Evolutionary conservation across 2,329 filamentous ascomycete genomes (phyloP), one percentile per base, ranked within the genome.

Genomic region (Ascochyta koolunga): DNA sequence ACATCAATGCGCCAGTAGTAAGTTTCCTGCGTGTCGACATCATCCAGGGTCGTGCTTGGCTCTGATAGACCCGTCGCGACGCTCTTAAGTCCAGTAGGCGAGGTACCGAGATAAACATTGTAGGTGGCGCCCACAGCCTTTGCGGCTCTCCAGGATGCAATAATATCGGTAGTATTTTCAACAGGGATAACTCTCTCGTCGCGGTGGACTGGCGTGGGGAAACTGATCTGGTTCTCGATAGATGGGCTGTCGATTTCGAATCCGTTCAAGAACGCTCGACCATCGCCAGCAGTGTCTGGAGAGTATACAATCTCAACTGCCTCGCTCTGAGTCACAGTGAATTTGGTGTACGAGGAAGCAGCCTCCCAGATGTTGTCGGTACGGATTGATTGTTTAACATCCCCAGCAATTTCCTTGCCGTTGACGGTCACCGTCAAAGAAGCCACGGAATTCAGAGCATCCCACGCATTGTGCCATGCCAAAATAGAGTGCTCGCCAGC

Each of bases 1-100:
- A 67, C 66, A 29, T 73, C 70, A 1, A 73, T 65, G 6, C 69
- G 64, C 70, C 70, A 72, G 46, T 71, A 73, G 41, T 67, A 72
- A 0, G 61, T 69, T 32, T 69, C 66, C 2, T 50, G 44, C 3
- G 53, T 52, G 33, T 59, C 55, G 5, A 61, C 25, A 13, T 44
- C 50, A 6, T 50, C 19, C n/a, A 61, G 29, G 0, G 40, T 57
- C 13, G 47, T 46, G 16, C 36, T 59, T 9, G 52, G 45, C 33
- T 41, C 19, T 2, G 44, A 36, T 2, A 55, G 19, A 6, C 47
- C 50, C 9, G 44, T 58, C 9, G 50, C 59, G 5, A 55, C 50
- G 15, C 36, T 57, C 22, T 53, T 40, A 24, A 61, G 53, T 11
- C 33, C 39, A 11, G 47, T 44, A 10, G 52, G 42, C 3, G 56